These are phyloP conservation scores for Millerozyma acaciae DNA, from an alignment of 805 yeast genomes.

Conservation along the genomic window DNA sequence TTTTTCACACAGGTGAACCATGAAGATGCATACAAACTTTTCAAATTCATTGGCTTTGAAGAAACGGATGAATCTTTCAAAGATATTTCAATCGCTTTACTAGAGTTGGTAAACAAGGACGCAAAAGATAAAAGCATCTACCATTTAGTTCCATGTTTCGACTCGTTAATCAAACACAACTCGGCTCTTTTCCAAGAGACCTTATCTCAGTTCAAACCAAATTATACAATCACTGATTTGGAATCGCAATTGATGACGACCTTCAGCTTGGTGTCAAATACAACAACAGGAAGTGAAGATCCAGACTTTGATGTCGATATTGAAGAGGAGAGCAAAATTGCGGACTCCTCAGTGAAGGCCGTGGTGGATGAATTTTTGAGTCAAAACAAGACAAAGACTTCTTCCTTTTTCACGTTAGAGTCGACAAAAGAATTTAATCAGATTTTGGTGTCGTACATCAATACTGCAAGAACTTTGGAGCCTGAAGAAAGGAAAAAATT, in stretches of 20 bases:
- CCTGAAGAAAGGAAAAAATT: conserved; percentile 12
- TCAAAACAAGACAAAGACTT: conserved; percentile 11
- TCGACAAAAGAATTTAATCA: conserved; percentile 38
- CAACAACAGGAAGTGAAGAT: conserved; percentile 8
- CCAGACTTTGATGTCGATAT: conserved; percentile 30
- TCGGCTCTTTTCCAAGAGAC: conserved; percentile 15
- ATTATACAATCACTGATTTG: conserved; percentile 27
- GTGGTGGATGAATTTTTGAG: conserved; percentile 9
- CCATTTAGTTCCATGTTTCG: conserved; percentile 16
- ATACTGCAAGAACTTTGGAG: conserved; percentile 31
- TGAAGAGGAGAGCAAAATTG: conserved; percentile 18
- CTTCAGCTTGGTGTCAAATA: conserved; percentile 20
- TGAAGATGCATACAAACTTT: conserved; percentile 18
- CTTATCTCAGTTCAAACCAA: conserved; percentile 15
- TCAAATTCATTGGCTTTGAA: conserved; percentile 20
- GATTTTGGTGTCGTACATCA: conserved; percentile 41
- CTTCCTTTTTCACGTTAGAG: conserved; percentile 19
- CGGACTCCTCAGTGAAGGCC: no score
- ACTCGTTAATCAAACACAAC: conserved; percentile 18
- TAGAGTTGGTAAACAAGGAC: conserved; percentile 8
- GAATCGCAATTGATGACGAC: conserved; percentile 67
- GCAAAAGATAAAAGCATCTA: conserved; percentile 15
- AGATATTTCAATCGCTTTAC: conserved; percentile 11
- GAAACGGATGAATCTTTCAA: conserved; percentile 13
- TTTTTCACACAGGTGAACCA: conserved; percentile 23